Evolutionary conservation across 2,329 filamentous ascomycete genomes (phyloP).

Genomic region (Fusarium paranaense): DNA sequence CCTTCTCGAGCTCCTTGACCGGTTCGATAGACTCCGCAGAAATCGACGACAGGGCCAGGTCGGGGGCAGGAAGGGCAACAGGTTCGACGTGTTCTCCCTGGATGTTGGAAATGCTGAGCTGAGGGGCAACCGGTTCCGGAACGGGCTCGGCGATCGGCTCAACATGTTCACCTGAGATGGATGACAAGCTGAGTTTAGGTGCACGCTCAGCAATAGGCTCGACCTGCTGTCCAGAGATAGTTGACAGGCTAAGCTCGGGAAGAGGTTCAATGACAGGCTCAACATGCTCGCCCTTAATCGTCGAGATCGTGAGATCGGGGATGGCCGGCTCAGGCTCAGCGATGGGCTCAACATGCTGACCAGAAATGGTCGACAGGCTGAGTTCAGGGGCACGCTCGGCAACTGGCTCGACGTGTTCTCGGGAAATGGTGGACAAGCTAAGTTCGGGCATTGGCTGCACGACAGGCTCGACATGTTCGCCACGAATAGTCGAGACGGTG

Average conservation of each 20-base stretch:
- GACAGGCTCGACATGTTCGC: constrained; percentile 40
- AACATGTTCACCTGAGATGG: constrained; percentile 39
- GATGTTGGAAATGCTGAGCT: constrained; percentile 38
- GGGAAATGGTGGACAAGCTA: constrained; percentile 23
- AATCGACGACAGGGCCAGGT: constrained; percentile 47
- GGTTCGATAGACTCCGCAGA: constrained; percentile 46
- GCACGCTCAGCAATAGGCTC: constrained; percentile 22
- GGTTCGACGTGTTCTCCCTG: constrained; percentile 42
- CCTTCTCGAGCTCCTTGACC: constrained; percentile 49
- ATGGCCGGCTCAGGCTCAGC: background rate
- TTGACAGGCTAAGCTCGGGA: constrained; percentile 8
- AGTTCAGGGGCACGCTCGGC: constrained; percentile 14
- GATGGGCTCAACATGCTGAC: constrained; percentile 38
- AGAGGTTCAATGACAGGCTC: constrained; percentile 30
- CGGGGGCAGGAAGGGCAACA: constrained; percentile 29
- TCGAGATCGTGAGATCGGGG: constrained; percentile 30
- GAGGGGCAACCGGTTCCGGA: constrained; percentile 13
- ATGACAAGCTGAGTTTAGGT: constrained; percentile 28
- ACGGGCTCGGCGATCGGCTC: constrained; percentile 31
- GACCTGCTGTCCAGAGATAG: constrained; percentile 37
- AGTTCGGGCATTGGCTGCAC: constrained; percentile 13
- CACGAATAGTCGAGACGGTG: constrained; percentile 31
- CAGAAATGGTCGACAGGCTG: constrained; percentile 29
- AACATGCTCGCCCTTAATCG: constrained; percentile 39
- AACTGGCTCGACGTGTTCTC: constrained; percentile 38